Conservation (phyloP, 2,329 filamentous ascomycete species). For the Hypoxylon sp. region DNA sequence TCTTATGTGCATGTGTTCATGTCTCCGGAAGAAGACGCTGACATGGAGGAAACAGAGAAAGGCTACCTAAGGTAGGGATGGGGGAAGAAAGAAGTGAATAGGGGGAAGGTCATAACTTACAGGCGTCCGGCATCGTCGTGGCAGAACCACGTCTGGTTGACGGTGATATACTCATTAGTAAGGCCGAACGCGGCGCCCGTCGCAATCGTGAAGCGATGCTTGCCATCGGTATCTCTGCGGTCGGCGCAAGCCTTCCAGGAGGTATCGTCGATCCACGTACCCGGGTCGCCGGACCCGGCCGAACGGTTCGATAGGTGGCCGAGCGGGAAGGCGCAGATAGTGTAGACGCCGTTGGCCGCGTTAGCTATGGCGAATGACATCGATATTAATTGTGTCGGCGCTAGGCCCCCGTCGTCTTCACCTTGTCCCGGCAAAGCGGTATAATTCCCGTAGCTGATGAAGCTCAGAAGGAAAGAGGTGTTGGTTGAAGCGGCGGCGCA, state of each 20-base stretch:
- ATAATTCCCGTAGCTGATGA: slow-evolving; percentile 47
- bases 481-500: slow-evolving; percentile 29
- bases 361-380: slow-evolving; percentile 46
- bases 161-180: slow-evolving; percentile 18
- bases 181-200: slow-evolving; percentile 45
- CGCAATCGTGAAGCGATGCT: slow-evolving; percentile 46
- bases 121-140: slow-evolving; percentile 46
- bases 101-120: slow-evolving; percentile 32
- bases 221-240: slow-evolving; percentile 47
- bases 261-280: slow-evolving; percentile 34
- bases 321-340: slow-evolving; percentile 47
- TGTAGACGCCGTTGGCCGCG: slow-evolving; percentile 42
- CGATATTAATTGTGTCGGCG: slow-evolving; percentile 41
- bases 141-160: slow-evolving; percentile 51
- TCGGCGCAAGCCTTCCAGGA: slow-evolving; percentile 49
- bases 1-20: neutral
- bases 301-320: slow-evolving; percentile 23
- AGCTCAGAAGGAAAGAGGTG: slow-evolving; percentile 25
- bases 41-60: neutral
- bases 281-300: slow-evolving; percentile 6
- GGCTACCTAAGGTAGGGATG: neutral
- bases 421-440: slow-evolving; percentile 41
- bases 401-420: slow-evolving; percentile 28
- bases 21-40: neutral
- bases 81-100: neutral